A percentile compares a stretch with the other conserved stretches of the same genome.
These are phyloP conservation scores for Avicennia marina DNA, from an alignment of 257 asterid species.

Conservation along the genomic window DNA sequence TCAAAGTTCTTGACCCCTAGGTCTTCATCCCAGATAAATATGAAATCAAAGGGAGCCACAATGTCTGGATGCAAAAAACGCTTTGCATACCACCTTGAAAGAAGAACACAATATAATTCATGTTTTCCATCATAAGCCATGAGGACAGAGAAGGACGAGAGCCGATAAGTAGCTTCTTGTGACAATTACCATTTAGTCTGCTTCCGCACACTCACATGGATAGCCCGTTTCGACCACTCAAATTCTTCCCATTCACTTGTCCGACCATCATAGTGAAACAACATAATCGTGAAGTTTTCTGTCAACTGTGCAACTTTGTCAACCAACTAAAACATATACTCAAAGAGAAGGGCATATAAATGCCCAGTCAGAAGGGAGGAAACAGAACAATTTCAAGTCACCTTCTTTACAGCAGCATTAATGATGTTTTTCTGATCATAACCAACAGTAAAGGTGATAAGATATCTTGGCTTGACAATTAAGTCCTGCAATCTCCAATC, in stretches of 20 bases:
- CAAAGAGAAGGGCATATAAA: constrained; percentile 5
- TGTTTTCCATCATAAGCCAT: not conserved
- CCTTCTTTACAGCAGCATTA: constrained; percentile 87
- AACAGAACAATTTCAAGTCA: constrained; percentile 10
- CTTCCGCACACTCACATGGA: constrained; percentile 68
- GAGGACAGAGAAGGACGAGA: not conserved
- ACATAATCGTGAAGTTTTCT: constrained; percentile 70
- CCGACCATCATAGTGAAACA: constrained; percentile 90
- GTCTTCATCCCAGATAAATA: constrained; percentile 93
- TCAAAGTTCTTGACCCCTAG: constrained; percentile 76
- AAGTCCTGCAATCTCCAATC: constrained; percentile 50
- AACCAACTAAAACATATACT: constrained; percentile 9
- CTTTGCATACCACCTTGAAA: constrained; percentile 91
- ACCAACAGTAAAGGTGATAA: constrained; percentile 85
- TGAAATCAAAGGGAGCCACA: constrained; percentile 75
- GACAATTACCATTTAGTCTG: constrained; percentile 78
- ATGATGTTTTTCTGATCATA: constrained; percentile 69
- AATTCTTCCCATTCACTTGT: constrained; percentile 92
- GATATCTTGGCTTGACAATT: constrained; percentile 75
- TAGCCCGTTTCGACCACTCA: constrained; percentile 88
- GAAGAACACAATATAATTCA: constrained; percentile 4
- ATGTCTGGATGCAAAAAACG: constrained; percentile 90
- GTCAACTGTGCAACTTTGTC: constrained; percentile 59
- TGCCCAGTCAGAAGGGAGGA: not conserved
- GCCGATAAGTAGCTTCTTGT: not conserved